Base-by-base conservation (phyloP, 495 filamentous ascomycete species). In the Neurospora tetrasperma region DNA sequence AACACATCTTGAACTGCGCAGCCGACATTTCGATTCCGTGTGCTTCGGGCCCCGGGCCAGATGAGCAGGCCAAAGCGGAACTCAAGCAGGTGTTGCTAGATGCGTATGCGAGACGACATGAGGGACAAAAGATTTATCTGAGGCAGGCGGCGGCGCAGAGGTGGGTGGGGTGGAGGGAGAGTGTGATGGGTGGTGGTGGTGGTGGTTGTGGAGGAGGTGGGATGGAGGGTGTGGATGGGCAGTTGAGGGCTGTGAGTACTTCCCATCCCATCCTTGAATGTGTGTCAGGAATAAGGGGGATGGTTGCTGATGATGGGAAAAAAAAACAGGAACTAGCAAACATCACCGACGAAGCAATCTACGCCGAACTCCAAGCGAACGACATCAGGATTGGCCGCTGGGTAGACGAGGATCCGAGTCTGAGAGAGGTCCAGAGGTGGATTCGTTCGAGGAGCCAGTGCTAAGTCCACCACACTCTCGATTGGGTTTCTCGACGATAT, bases 61-160 rank as follows among this genome's bases (percentile, higher is more conserved):
- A 86, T 4, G 93, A 96, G 79, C 86, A 89, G 74, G 87, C 88
- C 71, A 95, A 91, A 82, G 87, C 88, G 42, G 90, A 94, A 82
- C 79, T 97, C 74, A 89, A 89, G 82, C 88, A 92, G 92, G 88
- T 96, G 71, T 88, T 93, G 66, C 85, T 92, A 66, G 94, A 97
- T 75, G 90, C 92, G 48, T 90, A 88, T 76, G 86, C 91, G 20
- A 89, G 94, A 70, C 88, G 94, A 70, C 94, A 96, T 85, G 90
- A 93, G 80, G 93, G 88, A 43, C 93, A 96, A 79, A 92, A 91
- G 80, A 93, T 94, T 73, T 94, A 94, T 76, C 87, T 95, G 20
- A 90, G 91, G 39, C 91, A 92, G 48, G 88, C 88, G 5, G 93
- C 93, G 16, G 92, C 90, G 23, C 88, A 89, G 76, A 87, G 92